Evolutionary conservation across 2,329 filamentous ascomycete species (phyloP).

Genomic region (Botrytis fragariae): DNA sequence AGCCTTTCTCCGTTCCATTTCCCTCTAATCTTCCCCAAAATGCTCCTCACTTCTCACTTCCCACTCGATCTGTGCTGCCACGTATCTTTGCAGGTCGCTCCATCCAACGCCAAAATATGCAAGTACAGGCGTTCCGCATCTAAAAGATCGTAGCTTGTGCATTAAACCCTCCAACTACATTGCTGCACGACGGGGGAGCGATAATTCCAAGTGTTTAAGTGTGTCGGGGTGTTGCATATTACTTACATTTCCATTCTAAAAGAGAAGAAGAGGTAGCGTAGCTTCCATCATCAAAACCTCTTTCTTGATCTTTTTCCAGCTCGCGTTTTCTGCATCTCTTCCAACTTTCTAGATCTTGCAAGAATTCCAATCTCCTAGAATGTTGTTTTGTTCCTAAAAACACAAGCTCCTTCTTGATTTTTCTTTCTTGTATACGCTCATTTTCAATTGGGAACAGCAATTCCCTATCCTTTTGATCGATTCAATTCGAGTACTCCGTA

Average conservation of each 20-base stretch:
- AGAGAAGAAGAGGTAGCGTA: not conserved
- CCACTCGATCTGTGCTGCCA: conserved; percentile 31
- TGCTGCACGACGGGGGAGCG: conserved; percentile 28
- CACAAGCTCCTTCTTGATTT: not conserved
- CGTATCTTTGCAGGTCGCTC: conserved; percentile 32
- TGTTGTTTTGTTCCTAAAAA: not conserved
- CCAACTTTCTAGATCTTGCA: not conserved
- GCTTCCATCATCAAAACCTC: not conserved
- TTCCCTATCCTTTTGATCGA: conserved; percentile 11
- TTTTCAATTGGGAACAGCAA: conserved; percentile 20
- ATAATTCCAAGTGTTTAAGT: conserved; percentile 25
- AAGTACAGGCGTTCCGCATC: conserved; percentile 27
- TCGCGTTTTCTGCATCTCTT: conserved; percentile 8
- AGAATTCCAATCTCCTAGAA: not conserved
- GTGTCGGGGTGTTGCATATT: conserved; percentile 25
- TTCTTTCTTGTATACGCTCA: conserved; percentile 16
- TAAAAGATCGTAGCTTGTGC: conserved; percentile 31
- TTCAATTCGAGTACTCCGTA: not conserved
- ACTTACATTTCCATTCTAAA: conserved; percentile 7
- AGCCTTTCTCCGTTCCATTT: not conserved
- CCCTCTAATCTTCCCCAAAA: not conserved
- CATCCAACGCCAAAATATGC: conserved; percentile 33
- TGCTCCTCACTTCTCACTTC: not conserved
- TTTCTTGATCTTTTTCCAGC: not conserved
- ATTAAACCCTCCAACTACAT: conserved; percentile 20